phyloP scores from a whole-genome alignment of 2,329 filamentous ascomycete genomes.

The Fusarium heterosporum region DNA sequence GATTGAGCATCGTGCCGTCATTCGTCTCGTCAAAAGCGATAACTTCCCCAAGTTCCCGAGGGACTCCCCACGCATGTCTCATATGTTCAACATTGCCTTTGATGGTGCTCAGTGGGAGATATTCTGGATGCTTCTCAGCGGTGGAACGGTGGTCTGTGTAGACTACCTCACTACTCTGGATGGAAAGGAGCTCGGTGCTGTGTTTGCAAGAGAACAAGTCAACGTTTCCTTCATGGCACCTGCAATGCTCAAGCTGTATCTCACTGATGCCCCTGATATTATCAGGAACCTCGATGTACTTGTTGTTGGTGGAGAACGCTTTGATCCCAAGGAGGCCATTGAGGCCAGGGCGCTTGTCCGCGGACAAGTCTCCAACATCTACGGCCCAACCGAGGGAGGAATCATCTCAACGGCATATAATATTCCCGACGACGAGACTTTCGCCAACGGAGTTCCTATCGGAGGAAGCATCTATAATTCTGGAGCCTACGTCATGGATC shows the following conservation, averaged over 20 bases:
- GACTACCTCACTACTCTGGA: conserved; percentile 31
- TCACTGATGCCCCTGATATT: conserved; percentile 1
- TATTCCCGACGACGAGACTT: not conserved
- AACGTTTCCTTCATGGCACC: conserved; percentile 18
- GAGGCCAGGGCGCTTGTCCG: not conserved
- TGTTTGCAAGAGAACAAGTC: conserved; percentile 18
- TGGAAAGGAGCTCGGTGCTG: conserved; percentile 6
- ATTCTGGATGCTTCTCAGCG: conserved; percentile 33
- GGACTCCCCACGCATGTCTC: not conserved
- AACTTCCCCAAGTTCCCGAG: conserved; percentile 6
- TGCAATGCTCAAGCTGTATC: conserved; percentile 30
- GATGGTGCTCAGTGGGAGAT: conserved; percentile 39
- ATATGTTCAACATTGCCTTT: conserved; percentile 40
- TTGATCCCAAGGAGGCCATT: conserved; percentile 21
- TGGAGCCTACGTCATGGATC: conserved; percentile 38
- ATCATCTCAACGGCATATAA: conserved; percentile 33
- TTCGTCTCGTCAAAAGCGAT: conserved; percentile 23
- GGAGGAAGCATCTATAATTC: conserved; percentile 41
- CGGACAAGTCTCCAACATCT: conserved; percentile 19
- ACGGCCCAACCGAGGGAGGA: conserved; percentile 45
- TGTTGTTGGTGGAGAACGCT: conserved; percentile 25
- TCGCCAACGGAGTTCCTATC: conserved; percentile 40
- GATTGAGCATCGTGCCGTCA: conserved; percentile 37
- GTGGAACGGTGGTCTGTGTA: conserved; percentile 36
- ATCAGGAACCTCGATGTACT: conserved; percentile 21